Conservation (phyloP, 139 green algal genomes). For the Picochlorum sp. region DNA sequence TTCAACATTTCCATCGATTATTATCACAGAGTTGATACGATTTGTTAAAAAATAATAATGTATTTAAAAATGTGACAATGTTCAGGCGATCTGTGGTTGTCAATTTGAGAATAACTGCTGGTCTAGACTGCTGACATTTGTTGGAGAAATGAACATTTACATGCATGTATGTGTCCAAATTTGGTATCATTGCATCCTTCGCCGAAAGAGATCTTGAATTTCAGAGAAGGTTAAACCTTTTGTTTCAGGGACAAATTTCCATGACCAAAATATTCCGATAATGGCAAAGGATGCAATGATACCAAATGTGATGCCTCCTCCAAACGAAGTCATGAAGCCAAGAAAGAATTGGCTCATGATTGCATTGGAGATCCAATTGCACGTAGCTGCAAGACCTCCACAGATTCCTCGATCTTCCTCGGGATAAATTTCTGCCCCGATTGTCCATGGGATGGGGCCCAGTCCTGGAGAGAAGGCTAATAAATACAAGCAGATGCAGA, state of each 20-base stretch:
- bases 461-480: conserved; percentile 55
- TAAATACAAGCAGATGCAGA: conserved; percentile 37
- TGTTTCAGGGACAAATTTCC: conserved; percentile 44
- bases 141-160: too few relatives aligned
- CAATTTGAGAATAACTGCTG: too few relatives aligned
- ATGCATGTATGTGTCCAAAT: too few relatives aligned
- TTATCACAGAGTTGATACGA: too few relatives aligned
- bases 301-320: conserved; percentile 27
- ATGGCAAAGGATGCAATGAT: conserved; percentile 9
- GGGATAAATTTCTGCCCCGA: conserved; percentile 68
- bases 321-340: conserved; percentile 27
- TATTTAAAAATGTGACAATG: too few relatives aligned
- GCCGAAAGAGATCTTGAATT: too few relatives aligned
- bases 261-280: conserved; percentile 29
- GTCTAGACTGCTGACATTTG: too few relatives aligned
- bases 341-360: conserved; percentile 54
- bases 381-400: conserved; percentile 39
- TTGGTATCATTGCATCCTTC: too few relatives aligned
- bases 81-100: too few relatives aligned
- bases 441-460: conserved; percentile 60
- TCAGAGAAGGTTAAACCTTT: conserved; percentile 41
- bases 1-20: too few relatives aligned
- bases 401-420: conserved; percentile 18
- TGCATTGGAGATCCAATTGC: conserved; percentile 63
- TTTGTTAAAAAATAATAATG: too few relatives aligned